phyloP scores from a whole-genome alignment of 1,139 yeast genomes.

The Sugiyamaella sp. region DNA sequence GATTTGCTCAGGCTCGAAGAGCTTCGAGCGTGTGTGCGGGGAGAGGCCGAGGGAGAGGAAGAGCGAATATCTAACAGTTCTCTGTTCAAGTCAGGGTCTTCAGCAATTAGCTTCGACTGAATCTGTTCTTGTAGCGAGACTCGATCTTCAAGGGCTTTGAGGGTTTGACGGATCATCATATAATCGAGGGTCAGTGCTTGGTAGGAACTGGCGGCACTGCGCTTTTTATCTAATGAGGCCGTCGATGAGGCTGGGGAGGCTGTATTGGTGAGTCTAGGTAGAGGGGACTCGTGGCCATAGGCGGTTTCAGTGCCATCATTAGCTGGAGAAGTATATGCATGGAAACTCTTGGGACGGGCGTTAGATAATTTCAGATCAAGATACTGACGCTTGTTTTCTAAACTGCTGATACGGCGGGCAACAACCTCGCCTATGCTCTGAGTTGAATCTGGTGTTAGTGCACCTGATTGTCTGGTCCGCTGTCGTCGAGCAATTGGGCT shows the following conservation, averaged over 20 bases:
- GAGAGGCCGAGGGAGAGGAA: neutral
- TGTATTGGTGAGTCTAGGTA: slow-evolving; percentile 1
- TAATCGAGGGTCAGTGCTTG: slow-evolving; percentile 30
- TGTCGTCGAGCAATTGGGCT: slow-evolving; percentile 26
- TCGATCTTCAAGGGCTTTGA: slow-evolving; percentile 29
- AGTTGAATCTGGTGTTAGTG: slow-evolving; percentile 20
- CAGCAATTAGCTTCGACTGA: slow-evolving; percentile 20
- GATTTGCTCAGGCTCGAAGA: neutral
- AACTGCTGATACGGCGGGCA: slow-evolving; percentile 18
- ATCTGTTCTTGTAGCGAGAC: slow-evolving; percentile 28
- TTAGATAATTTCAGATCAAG: slow-evolving; percentile 7
- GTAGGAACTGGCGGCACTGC: slow-evolving; percentile 2
- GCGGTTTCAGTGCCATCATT: neutral
- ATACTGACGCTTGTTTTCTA: slow-evolving; percentile 19
- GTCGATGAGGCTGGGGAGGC: slow-evolving; percentile 13
- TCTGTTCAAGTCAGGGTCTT: slow-evolving; percentile 14
- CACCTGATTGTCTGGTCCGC: slow-evolving; percentile 14
- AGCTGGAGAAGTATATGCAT: slow-evolving; percentile 11
- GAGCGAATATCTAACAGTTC: neutral
- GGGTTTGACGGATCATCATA: slow-evolving; percentile 30
- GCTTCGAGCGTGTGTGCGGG: neutral
- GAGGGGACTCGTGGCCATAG: neutral
- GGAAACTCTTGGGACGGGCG: slow-evolving; percentile 17
- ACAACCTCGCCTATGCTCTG: slow-evolving; percentile 18
- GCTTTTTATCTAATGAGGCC: slow-evolving; percentile 2